Evolutionary conservation across 2,329 filamentous ascomycete genomes (phyloP).

Genomic region (Davidsoniella neocaledoniae): DNA sequence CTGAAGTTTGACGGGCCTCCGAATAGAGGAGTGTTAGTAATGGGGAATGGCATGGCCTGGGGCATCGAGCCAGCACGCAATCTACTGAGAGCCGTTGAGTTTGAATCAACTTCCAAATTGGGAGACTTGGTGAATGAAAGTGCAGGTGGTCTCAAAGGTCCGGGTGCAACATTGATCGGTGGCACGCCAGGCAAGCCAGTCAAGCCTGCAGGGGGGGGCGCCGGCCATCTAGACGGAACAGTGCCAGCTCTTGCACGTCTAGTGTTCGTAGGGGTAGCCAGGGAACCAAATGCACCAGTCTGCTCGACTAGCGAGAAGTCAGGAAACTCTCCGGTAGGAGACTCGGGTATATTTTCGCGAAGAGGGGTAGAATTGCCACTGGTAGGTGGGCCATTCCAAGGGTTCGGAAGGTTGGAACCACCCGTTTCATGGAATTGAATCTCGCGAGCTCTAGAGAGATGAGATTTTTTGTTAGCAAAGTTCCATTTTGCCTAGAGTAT

Average conservation of each 20-base stretch:
- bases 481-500: neutral
- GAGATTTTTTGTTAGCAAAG: neutral
- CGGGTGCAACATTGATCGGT: conserved; percentile 6
- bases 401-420: conserved; percentile 46
- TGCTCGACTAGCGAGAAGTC: conserved; percentile 53
- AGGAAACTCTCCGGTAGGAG: conserved; percentile 86
- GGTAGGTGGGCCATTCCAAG: conserved; percentile 90
- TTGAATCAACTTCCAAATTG: conserved; percentile 42
- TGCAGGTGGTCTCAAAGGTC: conserved; percentile 2
- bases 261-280: conserved; percentile 42
- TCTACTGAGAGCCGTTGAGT: conserved; percentile 48
- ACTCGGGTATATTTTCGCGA: conserved; percentile 93
- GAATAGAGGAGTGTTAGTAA: conserved; percentile 48
- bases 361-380: conserved; percentile 93
- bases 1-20: conserved; percentile 72
- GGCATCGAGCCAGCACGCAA: conserved; percentile 89
- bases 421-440: conserved; percentile 94
- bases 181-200: conserved; percentile 31
- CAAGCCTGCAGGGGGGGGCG: conserved; percentile 36
- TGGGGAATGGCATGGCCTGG: conserved; percentile 53
- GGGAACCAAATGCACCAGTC: conserved; percentile 1
- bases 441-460: conserved; percentile 57
- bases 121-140: conserved; percentile 53
- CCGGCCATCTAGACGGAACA: conserved; percentile 85
- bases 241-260: conserved; percentile 83